A percentile compares a stretch with the other conserved stretches of the same genome.
Evolutionary conservation across 2,329 filamentous ascomycete genomes (phyloP).

Genomic region (Lachnellula cervina): DNA sequence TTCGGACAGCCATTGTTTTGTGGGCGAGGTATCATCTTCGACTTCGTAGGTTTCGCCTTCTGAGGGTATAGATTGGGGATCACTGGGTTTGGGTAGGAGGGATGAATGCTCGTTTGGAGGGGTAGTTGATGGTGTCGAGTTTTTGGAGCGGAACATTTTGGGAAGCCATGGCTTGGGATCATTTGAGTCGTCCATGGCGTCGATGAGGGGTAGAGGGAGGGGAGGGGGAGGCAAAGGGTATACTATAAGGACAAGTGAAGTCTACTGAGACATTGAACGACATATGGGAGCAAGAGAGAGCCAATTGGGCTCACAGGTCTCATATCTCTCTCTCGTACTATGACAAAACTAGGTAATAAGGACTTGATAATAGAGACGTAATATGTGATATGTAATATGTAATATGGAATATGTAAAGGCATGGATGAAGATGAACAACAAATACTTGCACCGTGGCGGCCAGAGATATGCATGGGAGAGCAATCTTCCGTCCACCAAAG

Average conservation of each 20-base stretch:
- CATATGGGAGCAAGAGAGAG: neutral
- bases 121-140: slow-evolving; percentile 16
- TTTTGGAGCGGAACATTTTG: slow-evolving; percentile 20
- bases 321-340: slow-evolving; percentile 10
- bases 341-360: slow-evolving; percentile 5
- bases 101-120: slow-evolving; percentile 29
- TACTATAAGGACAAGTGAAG: neutral
- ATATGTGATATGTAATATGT: too few relatives aligned
- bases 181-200: slow-evolving; percentile 17
- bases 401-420: slow-evolving; percentile 7
- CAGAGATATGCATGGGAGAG: slow-evolving; percentile 3
- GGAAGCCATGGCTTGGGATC: slow-evolving; percentile 27
- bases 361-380: slow-evolving; percentile 8
- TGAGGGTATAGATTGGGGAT: slow-evolving; percentile 5
- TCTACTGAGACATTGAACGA: neutral
- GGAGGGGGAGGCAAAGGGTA: neutral
- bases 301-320: neutral
- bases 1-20: slow-evolving; percentile 46
- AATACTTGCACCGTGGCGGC: slow-evolving; percentile 5
- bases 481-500: neutral
- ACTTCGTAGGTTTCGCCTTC: slow-evolving; percentile 25
- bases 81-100: slow-evolving; percentile 22
- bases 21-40: slow-evolving; percentile 18
- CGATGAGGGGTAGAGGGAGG: neutral
- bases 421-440: slow-evolving; percentile 4